phyloP scores from a whole-genome alignment of 2,329 filamentous ascomycete genomes.

The Berkeleyomyces basicola region DNA sequence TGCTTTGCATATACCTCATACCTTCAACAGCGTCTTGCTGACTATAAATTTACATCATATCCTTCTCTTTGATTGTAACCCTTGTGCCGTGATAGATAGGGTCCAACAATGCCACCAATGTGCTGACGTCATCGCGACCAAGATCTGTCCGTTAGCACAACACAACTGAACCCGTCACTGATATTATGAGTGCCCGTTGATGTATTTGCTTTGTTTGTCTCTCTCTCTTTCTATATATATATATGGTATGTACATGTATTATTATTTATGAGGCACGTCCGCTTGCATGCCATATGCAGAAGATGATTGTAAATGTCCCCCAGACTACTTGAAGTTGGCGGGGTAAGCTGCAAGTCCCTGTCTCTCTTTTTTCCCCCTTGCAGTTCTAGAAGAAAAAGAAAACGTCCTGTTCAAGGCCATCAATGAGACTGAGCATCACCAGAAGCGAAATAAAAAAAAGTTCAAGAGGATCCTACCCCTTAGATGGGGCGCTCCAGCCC shows the following conservation, averaged over 20 bases:
- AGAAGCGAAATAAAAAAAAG: no score
- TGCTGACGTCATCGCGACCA: background rate
- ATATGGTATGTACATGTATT: background rate
- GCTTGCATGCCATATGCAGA: background rate
- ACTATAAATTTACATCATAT: background rate
- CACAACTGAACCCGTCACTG: no score
- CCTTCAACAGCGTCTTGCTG: no score
- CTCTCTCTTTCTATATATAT: background rate
- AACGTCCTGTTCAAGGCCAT: no score
- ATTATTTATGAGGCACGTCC: background rate
- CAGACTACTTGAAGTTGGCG: background rate
- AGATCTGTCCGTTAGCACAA: background rate
- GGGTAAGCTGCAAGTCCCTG: background rate
- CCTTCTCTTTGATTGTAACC: background rate
- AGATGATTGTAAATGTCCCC: background rate
- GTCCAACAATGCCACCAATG: background rate
- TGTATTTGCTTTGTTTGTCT: background rate
- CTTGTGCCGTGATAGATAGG: background rate
- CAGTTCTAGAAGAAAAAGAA: no score
- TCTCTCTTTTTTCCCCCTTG: no score
- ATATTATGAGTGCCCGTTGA: background rate
- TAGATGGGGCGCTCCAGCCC: background rate
- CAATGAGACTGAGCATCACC: no score
- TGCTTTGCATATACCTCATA: background rate
- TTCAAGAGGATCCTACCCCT: background rate